These are phyloP conservation scores for Podospora fimiseda DNA, from an alignment of 495 filamentous ascomycete species.

Conservation along the genomic window DNA sequence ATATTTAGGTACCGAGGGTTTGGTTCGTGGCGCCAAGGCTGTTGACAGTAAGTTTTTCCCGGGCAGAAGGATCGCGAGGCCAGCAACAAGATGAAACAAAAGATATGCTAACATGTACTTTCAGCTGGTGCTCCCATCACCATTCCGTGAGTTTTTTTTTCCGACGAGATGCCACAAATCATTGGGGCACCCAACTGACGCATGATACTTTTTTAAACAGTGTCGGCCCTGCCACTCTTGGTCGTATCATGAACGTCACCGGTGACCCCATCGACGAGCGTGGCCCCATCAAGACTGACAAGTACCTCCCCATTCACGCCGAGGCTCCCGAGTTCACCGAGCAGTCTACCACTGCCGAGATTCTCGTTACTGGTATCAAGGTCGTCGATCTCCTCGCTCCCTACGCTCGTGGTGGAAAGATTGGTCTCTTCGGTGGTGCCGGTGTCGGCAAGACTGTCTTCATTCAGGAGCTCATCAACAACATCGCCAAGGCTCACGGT, in stretches of 20 bases:
- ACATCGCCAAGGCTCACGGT: constrained; percentile 99
- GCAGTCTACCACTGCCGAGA: constrained; percentile 91
- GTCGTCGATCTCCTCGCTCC: constrained; percentile 97
- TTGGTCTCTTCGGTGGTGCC: constrained; percentile 99
- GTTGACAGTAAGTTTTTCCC: constrained; percentile 53
- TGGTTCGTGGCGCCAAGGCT: constrained; percentile 79
- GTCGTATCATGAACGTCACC: constrained; percentile 99
- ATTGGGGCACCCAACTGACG: constrained; percentile 10
- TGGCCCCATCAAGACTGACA: constrained; percentile 89
- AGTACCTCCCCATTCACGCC: constrained; percentile 85
- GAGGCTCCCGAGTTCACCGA: constrained; percentile 87
- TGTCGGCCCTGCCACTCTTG: constrained; percentile 88
- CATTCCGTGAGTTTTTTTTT: constrained; percentile 55
- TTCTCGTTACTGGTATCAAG: constrained; percentile 99
- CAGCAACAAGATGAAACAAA: not conserved
- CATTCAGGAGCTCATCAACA: constrained; percentile 99
- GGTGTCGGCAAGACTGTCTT: constrained; percentile 99
- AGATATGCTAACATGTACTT: constrained; percentile 11
- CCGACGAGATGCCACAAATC: not conserved
- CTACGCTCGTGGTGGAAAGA: constrained; percentile 99
- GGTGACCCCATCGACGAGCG: constrained; percentile 99
- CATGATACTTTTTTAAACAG: constrained; percentile 11
- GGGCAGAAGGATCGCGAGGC: not conserved
- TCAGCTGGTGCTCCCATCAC: constrained; percentile 82
- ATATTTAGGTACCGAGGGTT: constrained; percentile 89